A percentile compares a stretch with the other conserved stretches of the same genome.
These are phyloP conservation scores for Fagus sylvatica DNA, from an alignment of 306 rosid genomes.

Conservation along the genomic window DNA sequence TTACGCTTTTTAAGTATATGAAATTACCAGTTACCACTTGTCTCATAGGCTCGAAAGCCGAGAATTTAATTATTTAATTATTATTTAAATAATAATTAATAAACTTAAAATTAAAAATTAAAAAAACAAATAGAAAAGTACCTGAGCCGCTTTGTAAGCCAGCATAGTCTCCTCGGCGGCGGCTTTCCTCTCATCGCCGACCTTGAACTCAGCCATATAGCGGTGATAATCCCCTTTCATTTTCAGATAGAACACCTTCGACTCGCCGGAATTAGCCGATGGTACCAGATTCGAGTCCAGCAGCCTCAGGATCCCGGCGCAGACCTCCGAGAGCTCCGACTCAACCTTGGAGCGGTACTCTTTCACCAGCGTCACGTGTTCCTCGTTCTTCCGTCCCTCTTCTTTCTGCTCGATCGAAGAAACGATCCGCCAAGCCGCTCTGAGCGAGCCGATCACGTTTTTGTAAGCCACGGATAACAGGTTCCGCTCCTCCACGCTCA, in stretches of 20 bases:
- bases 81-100: too few relatives aligned
- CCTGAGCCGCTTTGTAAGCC: slow-evolving; percentile 81
- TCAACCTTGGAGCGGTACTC: slow-evolving; percentile 73
- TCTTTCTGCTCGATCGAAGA: slow-evolving; percentile 82
- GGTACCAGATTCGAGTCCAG: slow-evolving; percentile 58
- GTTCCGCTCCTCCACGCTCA: slow-evolving; percentile 69
- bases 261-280: slow-evolving; percentile 56
- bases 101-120: not conserved
- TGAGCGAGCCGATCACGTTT: slow-evolving; percentile 74
- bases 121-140: not conserved
- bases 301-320: slow-evolving; percentile 51
- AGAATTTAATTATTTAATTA: too few relatives aligned
- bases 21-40: too few relatives aligned
- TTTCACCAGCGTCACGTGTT: slow-evolving; percentile 59
- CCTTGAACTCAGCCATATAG: slow-evolving; percentile 72
- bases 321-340: slow-evolving; percentile 50
- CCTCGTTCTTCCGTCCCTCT: slow-evolving; percentile 72
- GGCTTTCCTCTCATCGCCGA: slow-evolving; percentile 58
- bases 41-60: too few relatives aligned
- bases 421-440: slow-evolving; percentile 77
- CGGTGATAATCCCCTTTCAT: slow-evolving; percentile 84
- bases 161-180: slow-evolving; percentile 79
- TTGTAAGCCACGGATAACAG: slow-evolving; percentile 69
- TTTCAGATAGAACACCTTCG: slow-evolving; percentile 70
- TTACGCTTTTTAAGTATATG: too few relatives aligned